Evolutionary conservation across 1,139 yeast genomes (phyloP).

Genomic region (Fermentozyma sake): DNA sequence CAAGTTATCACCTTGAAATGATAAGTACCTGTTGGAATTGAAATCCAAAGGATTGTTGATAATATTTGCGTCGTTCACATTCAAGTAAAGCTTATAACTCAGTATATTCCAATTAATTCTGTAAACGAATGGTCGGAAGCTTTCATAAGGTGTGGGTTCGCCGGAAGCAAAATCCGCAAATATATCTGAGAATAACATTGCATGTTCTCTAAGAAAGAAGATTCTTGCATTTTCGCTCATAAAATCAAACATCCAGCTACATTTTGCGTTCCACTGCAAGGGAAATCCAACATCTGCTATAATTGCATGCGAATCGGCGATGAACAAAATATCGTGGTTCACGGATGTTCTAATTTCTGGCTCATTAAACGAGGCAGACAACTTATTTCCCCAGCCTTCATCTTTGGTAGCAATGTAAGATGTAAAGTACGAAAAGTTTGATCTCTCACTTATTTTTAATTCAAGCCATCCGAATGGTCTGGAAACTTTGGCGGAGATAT

Average conservation of each 20-base stretch:
- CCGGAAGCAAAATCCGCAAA: constrained; percentile 76
- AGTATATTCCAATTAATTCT: constrained; percentile 53
- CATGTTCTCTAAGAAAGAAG: constrained; percentile 80
- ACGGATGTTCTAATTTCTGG: constrained; percentile 80
- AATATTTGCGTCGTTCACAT: constrained; percentile 82
- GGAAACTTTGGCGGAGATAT: constrained; percentile 18
- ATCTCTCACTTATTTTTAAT: constrained; percentile 52
- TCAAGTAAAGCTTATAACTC: constrained; percentile 60
- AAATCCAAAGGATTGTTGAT: constrained; percentile 85
- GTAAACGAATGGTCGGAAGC: constrained; percentile 69
- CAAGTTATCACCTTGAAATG: constrained; percentile 66
- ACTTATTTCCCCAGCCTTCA: constrained; percentile 55
- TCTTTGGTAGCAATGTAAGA: constrained; percentile 49
- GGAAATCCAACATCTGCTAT: constrained; percentile 65
- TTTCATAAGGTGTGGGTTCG: constrained; percentile 66
- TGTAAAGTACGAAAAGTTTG: constrained; percentile 44
- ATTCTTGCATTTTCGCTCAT: constrained; percentile 50
- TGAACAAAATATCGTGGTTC: constrained; percentile 75
- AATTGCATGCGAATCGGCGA: constrained; percentile 57
- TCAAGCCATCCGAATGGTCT: constrained; percentile 94
- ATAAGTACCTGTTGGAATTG: constrained; percentile 70
- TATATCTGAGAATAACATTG: constrained; percentile 68
- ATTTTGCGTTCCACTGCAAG: constrained; percentile 73
- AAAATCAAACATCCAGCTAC: constrained; percentile 62
- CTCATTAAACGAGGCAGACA: constrained; percentile 45